Percentiles rank a stretch among this genome's conserved stretches.
Conservation (phyloP, 345 rosid genomes). For the Citrus glauca region DNA sequence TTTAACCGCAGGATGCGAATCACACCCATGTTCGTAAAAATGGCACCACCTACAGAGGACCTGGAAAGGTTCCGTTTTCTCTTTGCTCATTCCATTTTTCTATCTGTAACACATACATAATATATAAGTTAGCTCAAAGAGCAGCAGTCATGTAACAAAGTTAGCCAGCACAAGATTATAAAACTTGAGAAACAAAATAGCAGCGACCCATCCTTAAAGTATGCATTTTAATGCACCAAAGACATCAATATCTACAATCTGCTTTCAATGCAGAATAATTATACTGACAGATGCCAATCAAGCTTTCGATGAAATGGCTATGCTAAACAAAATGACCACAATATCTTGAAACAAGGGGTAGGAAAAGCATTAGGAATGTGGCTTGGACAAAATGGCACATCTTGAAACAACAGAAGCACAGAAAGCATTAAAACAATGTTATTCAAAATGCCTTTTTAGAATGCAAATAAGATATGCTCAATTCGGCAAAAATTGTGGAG, state of each 20-base stretch:
- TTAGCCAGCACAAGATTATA: background rate
- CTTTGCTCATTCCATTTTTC: slow-evolving; percentile 98
- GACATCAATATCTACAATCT: background rate
- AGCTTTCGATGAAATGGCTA: background rate
- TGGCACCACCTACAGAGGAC: slow-evolving; percentile 67
- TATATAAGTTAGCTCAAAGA: background rate
- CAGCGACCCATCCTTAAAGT: background rate
- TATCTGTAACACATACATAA: slow-evolving; percentile 36
- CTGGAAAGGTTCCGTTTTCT: slow-evolving; percentile 95
- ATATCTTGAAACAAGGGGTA: background rate
- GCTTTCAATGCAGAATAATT: background rate
- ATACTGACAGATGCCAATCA: background rate
- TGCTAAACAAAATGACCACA: background rate
- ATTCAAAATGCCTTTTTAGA: background rate
- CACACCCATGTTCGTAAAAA: slow-evolving; percentile 8
- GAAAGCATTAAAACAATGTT: background rate
- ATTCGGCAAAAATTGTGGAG: background rate
- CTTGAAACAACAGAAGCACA: background rate
- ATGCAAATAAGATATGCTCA: background rate
- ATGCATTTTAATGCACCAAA: background rate
- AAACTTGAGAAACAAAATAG: background rate
- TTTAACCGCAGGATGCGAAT: slow-evolving; percentile 3
- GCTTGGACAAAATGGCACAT: background rate
- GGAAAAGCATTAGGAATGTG: background rate
- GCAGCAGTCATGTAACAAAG: background rate